phyloP scores from a whole-genome alignment of 768 basidiomycete species.

The Leucogyrophana mollusca region DNA sequence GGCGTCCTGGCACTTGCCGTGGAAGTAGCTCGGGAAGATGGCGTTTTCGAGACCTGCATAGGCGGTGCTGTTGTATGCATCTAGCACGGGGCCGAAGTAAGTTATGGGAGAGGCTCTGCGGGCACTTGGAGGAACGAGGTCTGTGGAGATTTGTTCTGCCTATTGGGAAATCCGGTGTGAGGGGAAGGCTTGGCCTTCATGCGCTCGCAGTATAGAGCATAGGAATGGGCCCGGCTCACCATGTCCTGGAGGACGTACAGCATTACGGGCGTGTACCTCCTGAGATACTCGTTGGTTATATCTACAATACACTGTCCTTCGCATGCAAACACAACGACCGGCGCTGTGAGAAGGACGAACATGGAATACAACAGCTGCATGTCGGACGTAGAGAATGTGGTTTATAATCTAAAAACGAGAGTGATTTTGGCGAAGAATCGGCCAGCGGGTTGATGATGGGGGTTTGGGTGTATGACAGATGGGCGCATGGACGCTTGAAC shows the following conservation, averaged over 20 bases:
- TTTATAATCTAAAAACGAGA: too few species aligned
- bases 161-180: constrained; percentile 9
- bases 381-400: not conserved
- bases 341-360: constrained; percentile 21
- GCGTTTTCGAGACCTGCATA: constrained; percentile 46
- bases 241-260: constrained; percentile 35
- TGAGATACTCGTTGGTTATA: constrained; percentile 55
- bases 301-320: constrained; percentile 67
- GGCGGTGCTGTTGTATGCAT: constrained; percentile 43
- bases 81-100: constrained; percentile 47
- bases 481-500: not conserved
- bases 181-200: constrained; percentile 7
- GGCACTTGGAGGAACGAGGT: constrained; percentile 28
- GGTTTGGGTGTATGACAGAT: too few species aligned
- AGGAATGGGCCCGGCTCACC: constrained; percentile 45
- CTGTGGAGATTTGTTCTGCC: constrained; percentile 35
- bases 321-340: constrained; percentile 50
- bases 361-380: not conserved
- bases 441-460: too few species aligned
- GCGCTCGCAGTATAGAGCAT: too few species aligned
- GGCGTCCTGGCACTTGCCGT: constrained; percentile 65
- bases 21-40: constrained; percentile 73
- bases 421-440: too few species aligned
- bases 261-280: constrained; percentile 48
- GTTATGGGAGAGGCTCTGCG: constrained; percentile 22